Base-by-base conservation (phyloP, 2,329 filamentous ascomycete genomes). In the Aspergillus hortae region DNA sequence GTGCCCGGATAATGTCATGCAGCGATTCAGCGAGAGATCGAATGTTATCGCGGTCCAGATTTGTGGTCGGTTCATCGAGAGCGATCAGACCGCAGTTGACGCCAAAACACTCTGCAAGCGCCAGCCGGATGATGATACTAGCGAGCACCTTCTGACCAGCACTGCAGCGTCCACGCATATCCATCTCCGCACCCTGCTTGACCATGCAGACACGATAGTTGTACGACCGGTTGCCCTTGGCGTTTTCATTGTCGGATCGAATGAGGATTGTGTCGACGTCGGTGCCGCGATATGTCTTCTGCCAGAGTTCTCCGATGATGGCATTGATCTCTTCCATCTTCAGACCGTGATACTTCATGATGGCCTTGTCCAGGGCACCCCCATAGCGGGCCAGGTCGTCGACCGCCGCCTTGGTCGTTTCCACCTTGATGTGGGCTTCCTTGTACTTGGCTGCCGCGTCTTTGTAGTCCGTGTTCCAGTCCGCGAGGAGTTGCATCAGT, bases 251-350 rank as follows among this genome's bases (percentile, higher is more conserved):
- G 71, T 97, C 92, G 15, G 92, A 96, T 38, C 89, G 88, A 73
- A 99, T 97, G 65, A 95, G 82, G 67, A 99, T 96, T 1, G 89
- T 94, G 75, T 99, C 94, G 50, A 99, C 92, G 66, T 99, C 94
- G 0, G 92, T 97, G 58, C 94, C 94, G 68, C 95, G 90, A 73
- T 99, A 99, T 1, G 94, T 96, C 66, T 86, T 88, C 72, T 90
- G 89, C 94, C 94, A 99, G n/a, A 99, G 81, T 70, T 99, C 94
- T 58, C 89, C 90, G 46, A 95, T 87, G 69, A 96, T 96, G 51
- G 85, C 83, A 72, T 99, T 99, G 70, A 99, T 92, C 70, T 99
- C 92, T 61, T 94, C 89, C 94, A 99, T 99, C 78, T 99, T 99
- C 67, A 96, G 77, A 27, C 87, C 82, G 75, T 99, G 94, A 67